These are phyloP conservation scores for Penicillium sp. DNA, from an alignment of 2,329 filamentous ascomycete species.

Conservation along the genomic window DNA sequence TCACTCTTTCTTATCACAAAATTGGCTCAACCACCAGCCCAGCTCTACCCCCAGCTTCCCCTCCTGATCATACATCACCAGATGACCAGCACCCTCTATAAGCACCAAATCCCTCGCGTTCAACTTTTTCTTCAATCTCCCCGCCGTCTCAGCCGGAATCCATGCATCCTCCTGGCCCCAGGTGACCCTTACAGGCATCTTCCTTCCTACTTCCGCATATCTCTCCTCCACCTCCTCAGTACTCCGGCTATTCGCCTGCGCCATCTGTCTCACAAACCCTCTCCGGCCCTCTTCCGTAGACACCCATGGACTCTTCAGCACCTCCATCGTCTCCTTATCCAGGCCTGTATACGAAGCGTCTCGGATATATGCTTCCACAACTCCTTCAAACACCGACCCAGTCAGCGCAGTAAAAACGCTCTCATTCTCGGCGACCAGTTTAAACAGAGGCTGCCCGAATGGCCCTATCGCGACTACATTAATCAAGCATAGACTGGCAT, in stretches of 20 bases:
- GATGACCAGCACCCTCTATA: conserved; percentile 49
- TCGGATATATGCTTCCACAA: conserved; percentile 50
- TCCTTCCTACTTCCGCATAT: conserved; percentile 43
- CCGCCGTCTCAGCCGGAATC: conserved; percentile 48
- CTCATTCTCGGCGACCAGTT: conserved; percentile 43
- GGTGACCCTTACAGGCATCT: conserved; percentile 47
- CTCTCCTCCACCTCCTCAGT: conserved; percentile 43
- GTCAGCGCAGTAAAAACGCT: conserved; percentile 43
- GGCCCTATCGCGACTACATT: conserved; percentile 51
- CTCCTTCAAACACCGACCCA: conserved; percentile 41
- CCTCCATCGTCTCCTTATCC: conserved; percentile 38
- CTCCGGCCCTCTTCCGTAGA: conserved; percentile 31
- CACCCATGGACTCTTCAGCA: conserved; percentile 45
- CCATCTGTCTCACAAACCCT: conserved; percentile 49
- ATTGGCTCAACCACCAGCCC: conserved; percentile 19
- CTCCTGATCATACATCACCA: conserved; percentile 51
- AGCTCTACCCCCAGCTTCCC: conserved; percentile 45
- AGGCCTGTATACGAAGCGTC: conserved; percentile 42
- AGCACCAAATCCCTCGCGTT: conserved; percentile 32
- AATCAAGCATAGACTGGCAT: conserved; percentile 47
- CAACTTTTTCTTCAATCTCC: conserved; percentile 35
- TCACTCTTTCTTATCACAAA: not conserved
- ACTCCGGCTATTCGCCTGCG: conserved; percentile 39
- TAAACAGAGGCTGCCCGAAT: conserved; percentile 51
- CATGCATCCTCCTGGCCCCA: conserved; percentile 52